phyloP scores from a whole-genome alignment of 805 yeast genomes.

The Geotrichum ghanense region DNA sequence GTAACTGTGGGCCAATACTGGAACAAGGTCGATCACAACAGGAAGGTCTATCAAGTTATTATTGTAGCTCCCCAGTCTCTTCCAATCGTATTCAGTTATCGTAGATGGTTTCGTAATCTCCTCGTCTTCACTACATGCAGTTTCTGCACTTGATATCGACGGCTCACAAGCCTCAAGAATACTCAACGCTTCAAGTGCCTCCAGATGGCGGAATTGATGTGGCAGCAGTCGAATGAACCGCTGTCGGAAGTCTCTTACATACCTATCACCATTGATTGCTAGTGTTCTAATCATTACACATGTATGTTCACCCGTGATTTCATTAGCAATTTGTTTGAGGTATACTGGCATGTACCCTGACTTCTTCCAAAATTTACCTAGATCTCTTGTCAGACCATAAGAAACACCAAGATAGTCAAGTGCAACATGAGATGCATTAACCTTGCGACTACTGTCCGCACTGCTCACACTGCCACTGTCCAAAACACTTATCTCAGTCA shows the following conservation, averaged over 20 bases:
- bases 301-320: slow-evolving; percentile 95
- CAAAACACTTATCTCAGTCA: slow-evolving; percentile 62
- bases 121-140: neutral
- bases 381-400: slow-evolving; percentile 75
- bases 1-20: slow-evolving; percentile 66
- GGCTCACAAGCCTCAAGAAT: slow-evolving; percentile 64
- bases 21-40: slow-evolving; percentile 87
- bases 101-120: slow-evolving; percentile 54
- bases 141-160: slow-evolving; percentile 21
- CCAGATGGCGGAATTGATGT: slow-evolving; percentile 70
- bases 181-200: slow-evolving; percentile 71
- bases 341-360: slow-evolving; percentile 81
- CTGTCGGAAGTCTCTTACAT: slow-evolving; percentile 79
- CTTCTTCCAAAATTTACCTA: slow-evolving; percentile 89
- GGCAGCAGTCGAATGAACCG: slow-evolving; percentile 73
- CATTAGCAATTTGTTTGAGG: slow-evolving; percentile 93
- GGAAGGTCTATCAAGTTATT: slow-evolving; percentile 89
- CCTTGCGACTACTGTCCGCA: slow-evolving; percentile 60
- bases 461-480: slow-evolving; percentile 28
- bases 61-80: slow-evolving; percentile 88
- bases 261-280: slow-evolving; percentile 51
- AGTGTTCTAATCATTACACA: slow-evolving; percentile 81
- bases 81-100: slow-evolving; percentile 74
- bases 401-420: slow-evolving; percentile 92
- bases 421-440: slow-evolving; percentile 46